These are phyloP conservation scores for Aspergillus coremiiformis DNA, from an alignment of 495 filamentous ascomycete genomes.

Conservation along the genomic window DNA sequence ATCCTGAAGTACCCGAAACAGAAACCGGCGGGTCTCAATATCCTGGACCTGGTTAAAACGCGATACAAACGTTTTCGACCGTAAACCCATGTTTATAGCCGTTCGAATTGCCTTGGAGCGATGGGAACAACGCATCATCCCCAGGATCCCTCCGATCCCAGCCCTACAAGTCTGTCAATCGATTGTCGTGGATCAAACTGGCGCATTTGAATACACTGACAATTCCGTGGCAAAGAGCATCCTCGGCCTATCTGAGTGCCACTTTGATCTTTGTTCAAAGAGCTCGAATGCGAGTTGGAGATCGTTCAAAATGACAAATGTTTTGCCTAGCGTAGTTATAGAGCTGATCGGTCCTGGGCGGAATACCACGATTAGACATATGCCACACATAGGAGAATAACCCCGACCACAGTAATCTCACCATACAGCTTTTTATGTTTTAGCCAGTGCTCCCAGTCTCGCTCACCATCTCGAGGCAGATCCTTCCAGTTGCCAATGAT, in stretches of 20 bases:
- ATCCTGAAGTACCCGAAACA: neutral
- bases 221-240: conserved; percentile 21
- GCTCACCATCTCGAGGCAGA: conserved; percentile 29
- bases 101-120: neutral
- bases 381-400: no score
- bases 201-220: neutral
- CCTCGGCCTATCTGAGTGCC: conserved; percentile 32
- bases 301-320: conserved; percentile 41
- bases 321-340: conserved; percentile 37
- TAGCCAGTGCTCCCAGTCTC: conserved; percentile 42
- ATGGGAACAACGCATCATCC: neutral
- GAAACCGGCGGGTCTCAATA: neutral
- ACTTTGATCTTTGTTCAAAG: conserved; percentile 35
- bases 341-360: conserved; percentile 41
- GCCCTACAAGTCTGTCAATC: neutral
- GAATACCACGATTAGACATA: neutral
- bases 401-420: conserved; percentile 1
- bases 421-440: conserved; percentile 44
- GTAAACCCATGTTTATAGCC: neutral
- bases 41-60: neutral
- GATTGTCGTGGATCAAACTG: neutral
- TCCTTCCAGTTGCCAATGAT: conserved; percentile 43
- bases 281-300: conserved; percentile 32
- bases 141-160: neutral
- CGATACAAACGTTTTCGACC: neutral